Conservation (phyloP, 148 eudicot species). For the Fagopyrum esculentum region DNA sequence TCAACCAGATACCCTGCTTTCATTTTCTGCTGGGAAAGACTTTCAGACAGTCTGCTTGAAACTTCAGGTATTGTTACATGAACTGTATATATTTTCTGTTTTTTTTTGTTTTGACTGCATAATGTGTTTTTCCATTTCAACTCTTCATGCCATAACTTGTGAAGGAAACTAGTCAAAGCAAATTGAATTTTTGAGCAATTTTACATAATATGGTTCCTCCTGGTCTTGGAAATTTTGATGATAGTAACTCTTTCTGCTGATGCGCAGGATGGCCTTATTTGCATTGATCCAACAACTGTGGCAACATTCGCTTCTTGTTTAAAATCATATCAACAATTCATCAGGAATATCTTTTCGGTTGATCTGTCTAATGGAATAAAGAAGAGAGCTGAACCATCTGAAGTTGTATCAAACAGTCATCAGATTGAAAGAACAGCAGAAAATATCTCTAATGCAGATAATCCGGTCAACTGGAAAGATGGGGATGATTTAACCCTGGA, state of each 20-base stretch:
- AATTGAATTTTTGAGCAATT: neutral
- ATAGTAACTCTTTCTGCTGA: slow-evolving; percentile 18
- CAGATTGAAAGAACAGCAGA: slow-evolving; percentile 18
- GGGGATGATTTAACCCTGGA: slow-evolving; percentile 43
- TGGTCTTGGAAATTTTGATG: slow-evolving; percentile 6
- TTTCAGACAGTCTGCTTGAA: slow-evolving; percentile 43
- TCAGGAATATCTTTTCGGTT: slow-evolving; percentile 33
- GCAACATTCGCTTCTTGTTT: slow-evolving; percentile 38
- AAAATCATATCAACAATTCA: slow-evolving; percentile 31
- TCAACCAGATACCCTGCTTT: slow-evolving; percentile 29
- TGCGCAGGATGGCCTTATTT: slow-evolving; percentile 71
- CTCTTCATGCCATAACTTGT: slow-evolving; percentile 4
- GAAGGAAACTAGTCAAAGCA: neutral
- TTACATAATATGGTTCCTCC: neutral
- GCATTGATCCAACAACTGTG: slow-evolving; percentile 47
- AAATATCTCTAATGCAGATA: slow-evolving; percentile 17
- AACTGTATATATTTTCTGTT: neutral
- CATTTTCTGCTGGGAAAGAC: slow-evolving; percentile 51
- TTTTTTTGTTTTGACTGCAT: neutral
- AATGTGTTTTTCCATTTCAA: neutral
- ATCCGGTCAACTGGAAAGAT: slow-evolving; percentile 25
- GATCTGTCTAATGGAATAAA: neutral
- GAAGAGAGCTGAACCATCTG: slow-evolving; percentile 25
- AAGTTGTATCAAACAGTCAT: slow-evolving; percentile 10
- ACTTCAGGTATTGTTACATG: slow-evolving; percentile 45